Conservation (phyloP, 768 basidiomycete genomes). For the Panaeolus papilionaceus region DNA sequence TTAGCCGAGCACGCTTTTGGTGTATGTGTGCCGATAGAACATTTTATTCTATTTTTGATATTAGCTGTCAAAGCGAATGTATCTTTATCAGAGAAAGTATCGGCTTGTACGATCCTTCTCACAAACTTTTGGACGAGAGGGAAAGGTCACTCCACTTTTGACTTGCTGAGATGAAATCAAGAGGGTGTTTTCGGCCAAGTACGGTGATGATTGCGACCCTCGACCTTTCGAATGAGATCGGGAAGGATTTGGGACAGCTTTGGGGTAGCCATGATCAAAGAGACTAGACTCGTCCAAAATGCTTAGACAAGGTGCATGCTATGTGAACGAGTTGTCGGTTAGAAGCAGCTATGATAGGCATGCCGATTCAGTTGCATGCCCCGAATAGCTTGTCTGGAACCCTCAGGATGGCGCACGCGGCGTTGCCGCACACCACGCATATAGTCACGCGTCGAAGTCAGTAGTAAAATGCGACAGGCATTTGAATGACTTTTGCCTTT, state of each 20-base stretch:
- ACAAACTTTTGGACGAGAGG: background rate
- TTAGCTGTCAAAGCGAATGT: background rate
- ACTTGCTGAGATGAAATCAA: slow-evolving; percentile 8
- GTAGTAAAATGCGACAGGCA: background rate
- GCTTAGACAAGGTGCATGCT: slow-evolving; percentile 4
- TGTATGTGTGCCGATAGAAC: slow-evolving; percentile 8
- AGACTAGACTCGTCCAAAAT: background rate
- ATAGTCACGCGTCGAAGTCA: slow-evolving; percentile 1
- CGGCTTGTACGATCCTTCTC: background rate
- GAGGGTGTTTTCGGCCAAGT: background rate
- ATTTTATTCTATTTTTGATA: slow-evolving; percentile 10
- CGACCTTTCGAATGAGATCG: background rate
- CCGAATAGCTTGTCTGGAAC: slow-evolving; percentile 5
- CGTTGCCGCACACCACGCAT: slow-evolving; percentile 10
- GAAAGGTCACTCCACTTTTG: background rate
- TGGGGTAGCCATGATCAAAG: background rate
- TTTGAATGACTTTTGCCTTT: background rate
- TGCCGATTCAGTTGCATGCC: slow-evolving; percentile 3
- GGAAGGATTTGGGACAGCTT: background rate
- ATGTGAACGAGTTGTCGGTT: slow-evolving; percentile 6
- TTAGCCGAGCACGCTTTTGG: slow-evolving; percentile 9
- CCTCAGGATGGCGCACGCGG: background rate
- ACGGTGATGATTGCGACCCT: background rate
- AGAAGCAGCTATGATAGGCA: background rate
- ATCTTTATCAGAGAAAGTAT: background rate